These are phyloP conservation scores for Emericellopsis cladophorae DNA, from an alignment of 2,329 filamentous ascomycete species.

Conservation along the genomic window DNA sequence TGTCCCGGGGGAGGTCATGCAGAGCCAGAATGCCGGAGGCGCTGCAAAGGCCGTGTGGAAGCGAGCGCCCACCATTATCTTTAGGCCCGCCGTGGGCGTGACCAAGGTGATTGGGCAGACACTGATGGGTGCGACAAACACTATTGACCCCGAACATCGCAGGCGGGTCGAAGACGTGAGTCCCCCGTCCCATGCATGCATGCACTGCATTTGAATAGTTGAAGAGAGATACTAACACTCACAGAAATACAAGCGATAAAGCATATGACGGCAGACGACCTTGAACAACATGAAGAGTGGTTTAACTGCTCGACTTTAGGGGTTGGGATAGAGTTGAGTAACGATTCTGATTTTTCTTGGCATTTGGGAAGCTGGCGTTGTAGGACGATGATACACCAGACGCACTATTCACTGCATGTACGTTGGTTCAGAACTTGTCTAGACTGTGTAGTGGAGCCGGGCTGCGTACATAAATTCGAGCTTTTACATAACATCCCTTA, in stretches of 20 bases:
- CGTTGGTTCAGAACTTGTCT: too few relatives aligned
- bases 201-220: neutral
- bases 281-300: too few relatives aligned
- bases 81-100: constrained; percentile 81
- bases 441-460: too few relatives aligned
- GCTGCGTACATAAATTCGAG: too few relatives aligned
- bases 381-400: too few relatives aligned
- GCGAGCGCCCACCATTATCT: constrained; percentile 83
- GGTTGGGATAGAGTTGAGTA: too few relatives aligned
- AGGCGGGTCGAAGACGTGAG: constrained; percentile 81
- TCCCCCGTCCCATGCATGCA: constrained; percentile 12
- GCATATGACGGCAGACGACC: too few relatives aligned
- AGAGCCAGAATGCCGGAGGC: constrained; percentile 68
- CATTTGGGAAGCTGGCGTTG: too few relatives aligned
- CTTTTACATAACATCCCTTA: too few relatives aligned
- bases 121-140: constrained; percentile 83
- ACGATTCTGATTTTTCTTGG: too few relatives aligned
- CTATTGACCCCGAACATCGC: constrained; percentile 71
- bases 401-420: too few relatives aligned
- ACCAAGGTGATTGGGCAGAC: constrained; percentile 83
- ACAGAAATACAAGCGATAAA: constrained; percentile 36
- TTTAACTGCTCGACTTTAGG: too few relatives aligned
- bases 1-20: constrained; percentile 82
- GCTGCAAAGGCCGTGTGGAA: constrained; percentile 67
- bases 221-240: constrained; percentile 2